Conservation (phyloP, 495 filamentous ascomycete genomes). For the Daldinia grandis region DNA sequence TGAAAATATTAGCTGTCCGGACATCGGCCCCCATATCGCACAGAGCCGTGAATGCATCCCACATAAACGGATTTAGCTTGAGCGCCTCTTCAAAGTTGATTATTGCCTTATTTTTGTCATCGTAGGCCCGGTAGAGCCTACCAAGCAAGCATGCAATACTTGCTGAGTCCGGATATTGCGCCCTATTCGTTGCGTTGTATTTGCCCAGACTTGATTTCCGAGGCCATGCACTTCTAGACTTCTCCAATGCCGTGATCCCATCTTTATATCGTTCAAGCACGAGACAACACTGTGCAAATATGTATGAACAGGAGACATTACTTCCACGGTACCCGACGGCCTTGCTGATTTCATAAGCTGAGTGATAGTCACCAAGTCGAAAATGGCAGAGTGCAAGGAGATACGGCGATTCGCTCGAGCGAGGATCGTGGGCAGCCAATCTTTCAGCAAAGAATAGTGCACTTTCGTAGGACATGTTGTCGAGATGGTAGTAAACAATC, state of each 20-base stretch:
- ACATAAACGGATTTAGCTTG: constrained; percentile 94
- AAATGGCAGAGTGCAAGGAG: constrained; percentile 85
- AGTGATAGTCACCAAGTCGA: constrained; percentile 74
- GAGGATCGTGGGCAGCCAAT: constrained; percentile 80
- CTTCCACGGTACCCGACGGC: constrained; percentile 67
- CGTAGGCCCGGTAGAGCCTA: constrained; percentile 83
- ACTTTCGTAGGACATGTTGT: constrained; percentile 86
- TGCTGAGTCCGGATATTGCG: constrained; percentile 81
- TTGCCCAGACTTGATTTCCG: constrained; percentile 76
- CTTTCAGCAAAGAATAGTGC: constrained; percentile 92
- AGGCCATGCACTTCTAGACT: constrained; percentile 73
- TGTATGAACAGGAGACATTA: constrained; percentile 88
- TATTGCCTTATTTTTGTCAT: constrained; percentile 81
- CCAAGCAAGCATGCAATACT: constrained; percentile 82
- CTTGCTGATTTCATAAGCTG: constrained; percentile 74
- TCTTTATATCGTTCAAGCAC: constrained; percentile 78
- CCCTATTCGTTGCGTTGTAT: constrained; percentile 74
- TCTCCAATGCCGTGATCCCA: constrained; percentile 82
- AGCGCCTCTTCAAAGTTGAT: constrained; percentile 86
- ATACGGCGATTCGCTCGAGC: constrained; percentile 79
- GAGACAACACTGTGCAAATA: constrained; percentile 89
- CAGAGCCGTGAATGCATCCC: constrained; percentile 93
- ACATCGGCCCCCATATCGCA: constrained; percentile 74
- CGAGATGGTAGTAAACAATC: constrained; percentile 90
- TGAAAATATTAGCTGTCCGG: constrained; percentile 84